Evolutionary conservation across 129 eudicot species (phyloP).

Genomic region (Pittosporum tobira): DNA sequence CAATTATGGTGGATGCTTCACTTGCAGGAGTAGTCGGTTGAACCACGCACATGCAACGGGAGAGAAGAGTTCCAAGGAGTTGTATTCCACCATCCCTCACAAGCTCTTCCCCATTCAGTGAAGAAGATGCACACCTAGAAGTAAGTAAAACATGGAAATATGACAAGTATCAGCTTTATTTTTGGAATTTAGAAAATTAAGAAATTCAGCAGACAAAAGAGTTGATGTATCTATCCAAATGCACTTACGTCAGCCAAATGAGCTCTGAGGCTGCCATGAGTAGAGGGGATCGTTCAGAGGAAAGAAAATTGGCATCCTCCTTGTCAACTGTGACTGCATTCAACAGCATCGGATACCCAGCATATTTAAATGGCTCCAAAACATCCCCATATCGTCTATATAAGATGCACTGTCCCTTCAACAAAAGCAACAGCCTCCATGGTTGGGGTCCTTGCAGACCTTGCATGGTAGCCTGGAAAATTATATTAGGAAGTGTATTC

Average conservation of each 20-base stretch:
- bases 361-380: constrained; percentile 88
- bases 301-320: constrained; percentile 82
- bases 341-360: constrained; percentile 96
- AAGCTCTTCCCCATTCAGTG: constrained; percentile 97
- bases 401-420: constrained; percentile 90
- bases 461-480: constrained; percentile 83
- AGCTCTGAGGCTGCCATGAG: constrained; percentile 97
- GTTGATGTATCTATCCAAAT: not conserved
- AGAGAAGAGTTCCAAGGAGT: constrained; percentile 77
- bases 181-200: not conserved
- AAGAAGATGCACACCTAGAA: constrained; percentile 85
- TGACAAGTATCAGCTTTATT: not conserved
- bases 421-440: constrained; percentile 86
- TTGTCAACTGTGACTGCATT: constrained; percentile 89
- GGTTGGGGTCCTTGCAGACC: constrained; percentile 97
- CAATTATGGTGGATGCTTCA: constrained; percentile 81
- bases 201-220: not conserved
- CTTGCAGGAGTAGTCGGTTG: constrained; percentile 84
- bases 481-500: constrained; percentile 11
- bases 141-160: not conserved
- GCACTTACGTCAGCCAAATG: constrained; percentile 79
- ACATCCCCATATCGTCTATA: constrained; percentile 84
- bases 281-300: constrained; percentile 85
- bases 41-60: constrained; percentile 97
- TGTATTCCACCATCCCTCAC: constrained; percentile 95